These are phyloP conservation scores for Blastomyces parvus DNA, from an alignment of 2,329 filamentous ascomycete species.

Conservation along the genomic window DNA sequence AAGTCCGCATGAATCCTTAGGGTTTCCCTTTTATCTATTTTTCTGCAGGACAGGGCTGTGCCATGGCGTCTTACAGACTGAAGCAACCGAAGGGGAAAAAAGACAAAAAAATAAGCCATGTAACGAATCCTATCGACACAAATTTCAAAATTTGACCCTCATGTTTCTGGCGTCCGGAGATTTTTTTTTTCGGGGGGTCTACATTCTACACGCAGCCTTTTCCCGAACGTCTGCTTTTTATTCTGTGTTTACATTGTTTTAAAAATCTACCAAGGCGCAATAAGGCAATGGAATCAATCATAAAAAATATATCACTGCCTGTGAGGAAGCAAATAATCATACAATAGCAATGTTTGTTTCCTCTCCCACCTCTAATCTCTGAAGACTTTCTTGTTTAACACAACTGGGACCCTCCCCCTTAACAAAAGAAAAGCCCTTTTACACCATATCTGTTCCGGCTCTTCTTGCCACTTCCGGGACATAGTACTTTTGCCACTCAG, in stretches of 20 bases:
- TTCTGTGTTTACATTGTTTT: not conserved
- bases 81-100: not conserved
- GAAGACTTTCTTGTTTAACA: not conserved
- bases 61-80: not conserved
- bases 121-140: conserved; percentile 2
- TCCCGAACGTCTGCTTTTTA: not conserved
- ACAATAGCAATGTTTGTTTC: not conserved
- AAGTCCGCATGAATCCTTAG: not conserved
- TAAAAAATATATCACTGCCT: not conserved
- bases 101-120: not conserved
- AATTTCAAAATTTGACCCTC: not conserved
- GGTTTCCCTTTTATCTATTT: not conserved
- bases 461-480: not conserved
- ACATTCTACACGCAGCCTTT: not conserved
- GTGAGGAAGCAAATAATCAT: not conserved
- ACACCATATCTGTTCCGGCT: not conserved
- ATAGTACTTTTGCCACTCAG: not conserved
- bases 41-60: not conserved
- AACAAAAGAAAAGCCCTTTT: not conserved
- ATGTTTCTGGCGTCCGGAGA: conserved; percentile 5
- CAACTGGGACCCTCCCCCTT: not conserved
- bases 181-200: not conserved
- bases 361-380: no score
- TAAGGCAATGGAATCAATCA: not conserved
- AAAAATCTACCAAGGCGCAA: not conserved